Conservation (phyloP, 164 flowering plant genomes). For the Nelumbo lutea region DNA sequence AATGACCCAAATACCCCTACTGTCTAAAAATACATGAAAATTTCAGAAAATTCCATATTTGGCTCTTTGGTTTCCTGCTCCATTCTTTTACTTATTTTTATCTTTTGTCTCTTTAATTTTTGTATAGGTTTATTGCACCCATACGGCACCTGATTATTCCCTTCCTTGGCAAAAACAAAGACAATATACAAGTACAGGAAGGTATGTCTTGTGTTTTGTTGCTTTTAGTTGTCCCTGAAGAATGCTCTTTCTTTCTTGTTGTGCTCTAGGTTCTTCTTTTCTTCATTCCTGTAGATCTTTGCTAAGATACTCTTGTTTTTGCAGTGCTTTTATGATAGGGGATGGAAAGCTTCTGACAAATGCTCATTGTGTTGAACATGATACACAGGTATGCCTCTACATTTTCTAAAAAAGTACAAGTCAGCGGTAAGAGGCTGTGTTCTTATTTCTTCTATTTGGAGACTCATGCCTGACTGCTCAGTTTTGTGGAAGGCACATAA, state of each 20-base stretch:
- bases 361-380: slow-evolving; percentile 96
- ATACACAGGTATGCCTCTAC: slow-evolving; percentile 63
- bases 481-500: too few relatives aligned
- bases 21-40: neutral
- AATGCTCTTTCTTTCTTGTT: neutral
- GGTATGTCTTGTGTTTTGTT: slow-evolving; percentile 39
- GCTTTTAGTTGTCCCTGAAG: slow-evolving; percentile 5
- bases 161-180: slow-evolving; percentile 99
- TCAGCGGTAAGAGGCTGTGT: neutral
- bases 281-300: slow-evolving; percentile 5
- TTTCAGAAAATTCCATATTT: neutral
- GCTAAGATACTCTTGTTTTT: slow-evolving; percentile 12
- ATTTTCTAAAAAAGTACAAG: neutral
- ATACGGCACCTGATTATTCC: slow-evolving; percentile 93
- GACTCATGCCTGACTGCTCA: neutral
- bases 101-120: neutral
- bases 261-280: neutral
- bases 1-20: neutral
- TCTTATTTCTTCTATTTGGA: neutral
- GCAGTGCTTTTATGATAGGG: slow-evolving; percentile 98
- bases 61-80: neutral
- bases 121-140: slow-evolving; percentile 90
- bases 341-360: slow-evolving; percentile 89
- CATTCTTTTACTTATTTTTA: neutral
- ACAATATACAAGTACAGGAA: slow-evolving; percentile 93